Base-by-base conservation (phyloP, 768 basidiomycete genomes). In the Amanita phalloides region DNA sequence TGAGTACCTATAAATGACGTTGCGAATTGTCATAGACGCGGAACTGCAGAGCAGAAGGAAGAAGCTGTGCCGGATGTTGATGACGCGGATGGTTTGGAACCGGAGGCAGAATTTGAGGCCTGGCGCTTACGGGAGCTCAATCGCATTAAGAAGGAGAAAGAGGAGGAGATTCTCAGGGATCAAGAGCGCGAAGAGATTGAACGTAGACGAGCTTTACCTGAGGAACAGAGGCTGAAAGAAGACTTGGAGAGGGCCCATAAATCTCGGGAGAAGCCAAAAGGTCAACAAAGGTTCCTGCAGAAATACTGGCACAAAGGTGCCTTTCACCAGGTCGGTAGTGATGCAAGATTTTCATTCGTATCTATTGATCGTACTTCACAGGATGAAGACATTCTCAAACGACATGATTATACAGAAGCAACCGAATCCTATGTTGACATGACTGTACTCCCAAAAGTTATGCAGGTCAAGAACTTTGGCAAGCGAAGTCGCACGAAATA, bases 291-390 rank as follows among this genome's bases (percentile, higher is more conserved):
- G 62, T 98, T 98, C 69, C 66, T 98, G 56, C 93, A 98, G 65
- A 98, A 96, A 68, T 99, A 96, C 65, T 98, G 92, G 83, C 96
- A 99, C 72, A 97, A 95, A 68, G 96, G 96, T 60, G 96, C 95
- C 54, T 99, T 98, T 74, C 92, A 96, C 65, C 90, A 94, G 78
- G 93, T 89, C 54, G 30, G 60, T 61, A 9, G 38, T 54, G 33
- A 26, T 53, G 9, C 11, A 17, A 35, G 30, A 41, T 30, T 30
- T 21, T 9, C 21, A 20, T 30, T 33, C 20, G 3, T 17, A 13
- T 32, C 47, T 14, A 41, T 54, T 39, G 53, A 14, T 53, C 49
- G 37, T 37, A 28, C 51, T 53, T 21, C 49, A 21, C 42, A 65
- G 92, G 95, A 97, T 65, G 81, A 83, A 51, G 92, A 95, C 46